These are phyloP conservation scores for Backusella tarrabulga DNA, from an alignment of 192 early-diverging fungal species.

Conservation along the genomic window DNA sequence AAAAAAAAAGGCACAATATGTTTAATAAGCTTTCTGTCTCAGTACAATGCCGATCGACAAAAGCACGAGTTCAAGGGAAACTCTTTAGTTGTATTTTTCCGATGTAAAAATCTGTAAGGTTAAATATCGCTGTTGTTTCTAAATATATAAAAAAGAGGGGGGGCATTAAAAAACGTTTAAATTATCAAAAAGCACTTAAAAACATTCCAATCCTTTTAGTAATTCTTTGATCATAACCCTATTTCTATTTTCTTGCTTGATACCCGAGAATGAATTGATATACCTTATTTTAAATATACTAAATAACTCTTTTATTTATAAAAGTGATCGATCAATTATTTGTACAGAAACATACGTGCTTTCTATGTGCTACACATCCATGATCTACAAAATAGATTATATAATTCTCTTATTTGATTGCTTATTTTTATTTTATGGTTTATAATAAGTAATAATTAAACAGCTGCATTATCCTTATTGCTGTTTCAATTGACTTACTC, in stretches of 20 bases:
- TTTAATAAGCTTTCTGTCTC: neutral
- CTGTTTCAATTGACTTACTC: too few relatives aligned
- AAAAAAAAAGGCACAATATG: neutral
- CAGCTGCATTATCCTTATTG: too few relatives aligned
- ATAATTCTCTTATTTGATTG: too few relatives aligned
- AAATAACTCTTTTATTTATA: neutral
- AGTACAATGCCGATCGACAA: neutral
- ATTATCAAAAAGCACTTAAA: neutral
- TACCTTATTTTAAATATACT: neutral
- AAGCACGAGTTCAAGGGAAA: neutral
- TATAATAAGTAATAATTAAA: too few relatives aligned
- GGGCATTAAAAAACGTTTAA: neutral
- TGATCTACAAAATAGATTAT: too few relatives aligned
- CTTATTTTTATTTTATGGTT: too few relatives aligned
- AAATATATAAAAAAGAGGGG: neutral
- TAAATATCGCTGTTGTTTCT: neutral
- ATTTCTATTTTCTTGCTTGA: too few relatives aligned
- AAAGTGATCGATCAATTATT: too few relatives aligned
- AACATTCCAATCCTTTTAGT: conserved; percentile 3
- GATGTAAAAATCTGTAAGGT: neutral
- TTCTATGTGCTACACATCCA: too few relatives aligned
- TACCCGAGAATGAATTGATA: neutral
- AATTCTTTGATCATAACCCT: neutral
- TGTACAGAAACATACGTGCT: too few relatives aligned
- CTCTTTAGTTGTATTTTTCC: neutral